Conservation (phyloP, 2,329 filamentous ascomycete species). For the Clonostachys solani region DNA sequence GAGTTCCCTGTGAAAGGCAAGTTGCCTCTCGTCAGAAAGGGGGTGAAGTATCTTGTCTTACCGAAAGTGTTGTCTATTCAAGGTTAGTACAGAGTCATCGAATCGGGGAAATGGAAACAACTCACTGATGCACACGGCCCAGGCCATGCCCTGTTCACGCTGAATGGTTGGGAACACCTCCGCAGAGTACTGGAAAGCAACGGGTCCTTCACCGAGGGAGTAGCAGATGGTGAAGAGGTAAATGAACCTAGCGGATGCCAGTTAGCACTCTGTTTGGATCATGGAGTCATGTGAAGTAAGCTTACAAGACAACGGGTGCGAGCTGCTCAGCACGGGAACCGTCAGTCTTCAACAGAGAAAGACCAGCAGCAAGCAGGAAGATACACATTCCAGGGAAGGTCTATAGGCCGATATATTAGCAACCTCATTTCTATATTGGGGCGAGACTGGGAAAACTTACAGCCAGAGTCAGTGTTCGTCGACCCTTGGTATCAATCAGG, state of each 20-base stretch:
- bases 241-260: constrained; percentile 15
- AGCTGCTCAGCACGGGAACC: constrained; percentile 12
- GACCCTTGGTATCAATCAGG: constrained; percentile 15
- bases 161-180: constrained; percentile 30
- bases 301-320: constrained; percentile 20
- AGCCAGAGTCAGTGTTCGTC: constrained; percentile 11
- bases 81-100: too few species aligned
- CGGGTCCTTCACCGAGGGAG: constrained; percentile 26
- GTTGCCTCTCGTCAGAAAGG: too few species aligned
- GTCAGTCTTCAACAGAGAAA: constrained; percentile 18
- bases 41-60: too few species aligned
- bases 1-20: too few species aligned
- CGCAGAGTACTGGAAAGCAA: constrained; percentile 30
- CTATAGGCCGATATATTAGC: constrained; percentile 3
- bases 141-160: constrained; percentile 31
- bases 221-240: constrained; percentile 30
- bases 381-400: constrained; percentile 27
- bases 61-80: constrained; percentile 14
- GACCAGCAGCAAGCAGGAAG: constrained; percentile 21
- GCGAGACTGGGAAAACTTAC: constrained; percentile 5
- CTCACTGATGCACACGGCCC: constrained; percentile 24
- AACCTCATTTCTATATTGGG: not conserved
- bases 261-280: not conserved
- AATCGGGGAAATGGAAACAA: constrained; percentile 10
- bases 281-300: not conserved